A percentile compares a stretch with the other conserved stretches of the same genome.
phyloP scores from a whole-genome alignment of 495 filamentous ascomycete species.

The Aspergillus mulundensis region DNA sequence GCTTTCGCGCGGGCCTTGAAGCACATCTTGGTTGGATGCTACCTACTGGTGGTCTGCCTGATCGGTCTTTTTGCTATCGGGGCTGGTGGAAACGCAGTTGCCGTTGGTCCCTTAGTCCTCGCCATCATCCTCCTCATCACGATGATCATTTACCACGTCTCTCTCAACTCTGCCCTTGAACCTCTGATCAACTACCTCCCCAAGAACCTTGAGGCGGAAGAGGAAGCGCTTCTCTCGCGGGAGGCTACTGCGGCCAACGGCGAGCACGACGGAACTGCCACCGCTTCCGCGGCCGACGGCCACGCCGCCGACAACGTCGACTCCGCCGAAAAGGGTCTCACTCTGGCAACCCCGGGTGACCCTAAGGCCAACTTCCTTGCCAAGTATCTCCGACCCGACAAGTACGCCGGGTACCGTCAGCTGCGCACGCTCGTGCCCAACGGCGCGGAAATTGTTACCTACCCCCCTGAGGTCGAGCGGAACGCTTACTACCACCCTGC shows the following conservation, averaged over 20 bases:
- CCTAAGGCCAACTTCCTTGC: conserved; percentile 55
- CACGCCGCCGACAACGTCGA: conserved; percentile 25
- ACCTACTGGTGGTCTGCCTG: conserved; percentile 79
- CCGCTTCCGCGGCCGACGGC: conserved; percentile 12
- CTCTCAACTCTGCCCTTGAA: conserved; percentile 71
- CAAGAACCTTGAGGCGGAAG: conserved; percentile 57
- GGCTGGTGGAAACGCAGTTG: conserved; percentile 50
- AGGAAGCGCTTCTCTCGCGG: conserved; percentile 57
- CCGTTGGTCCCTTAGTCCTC: conserved; percentile 71
- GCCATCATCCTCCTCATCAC: conserved; percentile 81
- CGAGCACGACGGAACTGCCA: conserved; percentile 28
- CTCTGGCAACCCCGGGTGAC: conserved; percentile 24
- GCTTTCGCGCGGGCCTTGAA: conserved; percentile 87
- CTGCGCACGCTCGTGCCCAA: conserved; percentile 70
- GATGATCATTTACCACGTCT: conserved; percentile 76
- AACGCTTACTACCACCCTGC: conserved; percentile 78
- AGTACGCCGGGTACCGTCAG: conserved; percentile 65
- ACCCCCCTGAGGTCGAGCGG: conserved; percentile 55
- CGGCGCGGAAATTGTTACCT: conserved; percentile 43
- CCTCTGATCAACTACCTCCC: conserved; percentile 83
- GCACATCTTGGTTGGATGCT: conserved; percentile 84
- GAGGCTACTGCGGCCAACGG: conserved; percentile 20
- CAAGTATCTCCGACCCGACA: conserved; percentile 76
- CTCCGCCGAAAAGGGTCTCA: conserved; percentile 35
- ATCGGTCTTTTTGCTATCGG: conserved; percentile 84